Base-by-base conservation (phyloP, 495 filamentous ascomycete species). In the Penicillium cinerascens region DNA sequence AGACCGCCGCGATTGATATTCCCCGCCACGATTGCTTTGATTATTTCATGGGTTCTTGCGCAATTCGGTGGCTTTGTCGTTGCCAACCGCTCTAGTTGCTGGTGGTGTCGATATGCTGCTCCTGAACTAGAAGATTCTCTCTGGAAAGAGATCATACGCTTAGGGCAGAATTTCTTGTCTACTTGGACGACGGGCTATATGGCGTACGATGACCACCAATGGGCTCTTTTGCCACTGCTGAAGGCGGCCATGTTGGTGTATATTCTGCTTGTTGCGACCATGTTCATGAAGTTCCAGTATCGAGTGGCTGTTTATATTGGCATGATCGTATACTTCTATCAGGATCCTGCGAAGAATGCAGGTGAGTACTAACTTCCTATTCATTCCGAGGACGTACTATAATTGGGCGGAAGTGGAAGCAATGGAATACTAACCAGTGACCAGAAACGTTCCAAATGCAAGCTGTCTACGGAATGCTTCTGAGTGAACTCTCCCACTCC, bases 201-300 rank as follows among this genome's bases (percentile, higher is more conserved):
- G 65, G 66, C 70, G 9, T 88, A 85, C 54, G 85, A 87, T 61
- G 78, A 78, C 21, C 82, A 86, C 40, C 83, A 86, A 58, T 88
- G 85, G 85, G 83, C 85, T 4, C 61, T 88, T 36, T 63, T 83
- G 25, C 84, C 81, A 1, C 60, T 88, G 42, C 65, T 88, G 15
- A 72, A 77, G 60, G 79, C 81, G 1, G 82, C 80, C 11, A 83
- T 87, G 78, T 58, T 82, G 54, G 76, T 86, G 4, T 88, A 84
- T 51, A 69, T 78, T 6, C 67, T 81, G 39, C 66, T 84, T 8
- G 59, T 79, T 9, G 83, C 81, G 4, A 85, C 82, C 0, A 72
- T 79, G 63, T 82, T 82, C 55, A 68, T 83, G 58, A 76, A 73
- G 48, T 78, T 79, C 35, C 70, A 74, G 36, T 84, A 75, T 56